These are phyloP conservation scores for Solioccasus polychromus DNA, from an alignment of 768 basidiomycete species.

Conservation along the genomic window DNA sequence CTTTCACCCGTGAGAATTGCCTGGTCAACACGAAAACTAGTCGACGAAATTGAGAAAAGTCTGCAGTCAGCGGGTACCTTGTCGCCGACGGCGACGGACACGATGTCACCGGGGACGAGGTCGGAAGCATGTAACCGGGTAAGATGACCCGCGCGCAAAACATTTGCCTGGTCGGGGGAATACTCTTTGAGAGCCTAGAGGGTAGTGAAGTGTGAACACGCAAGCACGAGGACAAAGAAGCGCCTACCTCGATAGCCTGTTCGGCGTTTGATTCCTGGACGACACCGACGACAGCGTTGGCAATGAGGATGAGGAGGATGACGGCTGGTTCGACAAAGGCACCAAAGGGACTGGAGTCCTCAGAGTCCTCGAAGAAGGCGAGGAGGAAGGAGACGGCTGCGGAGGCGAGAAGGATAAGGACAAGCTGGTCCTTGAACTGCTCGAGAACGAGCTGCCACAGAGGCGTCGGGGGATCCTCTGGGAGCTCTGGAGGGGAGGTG, in stretches of 20 bases:
- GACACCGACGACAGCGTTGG: constrained; percentile 97
- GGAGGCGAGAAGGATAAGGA: constrained; percentile 92
- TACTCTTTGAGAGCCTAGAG: constrained; percentile 91
- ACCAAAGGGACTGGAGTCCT: constrained; percentile 62
- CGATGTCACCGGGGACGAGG: constrained; percentile 93
- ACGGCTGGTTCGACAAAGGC: constrained; percentile 96
- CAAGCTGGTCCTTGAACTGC: constrained; percentile 98
- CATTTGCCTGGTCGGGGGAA: constrained; percentile 95
- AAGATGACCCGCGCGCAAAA: constrained; percentile 68
- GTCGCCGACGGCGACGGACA: constrained; percentile 90
- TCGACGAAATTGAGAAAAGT: constrained; percentile 84
- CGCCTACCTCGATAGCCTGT: constrained; percentile 93
- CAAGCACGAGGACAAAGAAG: neutral
- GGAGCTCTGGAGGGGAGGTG: constrained; percentile 59
- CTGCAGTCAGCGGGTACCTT: constrained; percentile 95
- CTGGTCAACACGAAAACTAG: constrained; percentile 93
- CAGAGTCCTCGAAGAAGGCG: constrained; percentile 79
- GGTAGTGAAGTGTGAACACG: neutral
- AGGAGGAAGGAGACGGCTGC: constrained; percentile 92
- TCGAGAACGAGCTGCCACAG: constrained; percentile 95
- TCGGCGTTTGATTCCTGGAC: constrained; percentile 97
- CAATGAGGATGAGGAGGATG: constrained; percentile 92
- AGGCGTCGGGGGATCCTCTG: constrained; percentile 88
- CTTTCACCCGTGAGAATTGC: constrained; percentile 97
- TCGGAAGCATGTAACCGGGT: constrained; percentile 78